Evolutionary conservation across 2,329 filamentous ascomycete genomes (phyloP), one percentile per base, ranked within the genome.

Genomic region (Pseudopithomyces chartarum): DNA sequence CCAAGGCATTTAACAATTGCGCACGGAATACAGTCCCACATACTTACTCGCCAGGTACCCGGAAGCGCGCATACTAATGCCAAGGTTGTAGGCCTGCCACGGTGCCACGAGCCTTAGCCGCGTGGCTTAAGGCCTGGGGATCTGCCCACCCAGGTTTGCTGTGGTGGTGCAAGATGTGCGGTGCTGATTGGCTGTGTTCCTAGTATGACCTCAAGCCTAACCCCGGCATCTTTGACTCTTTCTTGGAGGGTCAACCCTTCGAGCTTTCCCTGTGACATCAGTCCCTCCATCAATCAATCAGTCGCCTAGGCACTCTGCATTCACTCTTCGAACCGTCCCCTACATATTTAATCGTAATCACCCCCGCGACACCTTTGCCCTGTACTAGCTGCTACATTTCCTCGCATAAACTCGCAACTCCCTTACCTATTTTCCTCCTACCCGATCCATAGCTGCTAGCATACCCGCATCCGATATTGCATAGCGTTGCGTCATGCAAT

Each of bases 261-360:
- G 19, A 32, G 32, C 11, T 19, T 57, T 48, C 43, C 51, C 51
- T 67, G 59, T 71, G 66, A 70, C 72, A 73, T 73, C 68, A 73
- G 69, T 54, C 60, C 63, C 42, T 40, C 36, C 26, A 29, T 29
- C 26, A 29, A 29, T 38, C 12, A n/a, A 38, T 34, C 32, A 8
- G 32, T n/a, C 23, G 42, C 26, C 26, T 23, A 54, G 52, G 59
- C 59, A 62, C 63, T 62, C 63, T 62, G 50, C 58, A 65, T 68
- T 61, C 59, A 62, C 54, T 29, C 52, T 43, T 56, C 19, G 40
- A 42, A 55, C 48, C 40, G 44, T 36, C 26, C 52, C 56, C 29
- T 55, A 19, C 38, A 17, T 40, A 60, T 70, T 64, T 68, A 67
- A 62, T 40, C 56, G 54, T 54, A 49, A 52, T 47, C 17, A 22